Evolutionary conservation across 2,329 filamentous ascomycete species (phyloP), one percentile per base, ranked within the genome.

Genomic region (Diaporthe humulicola): DNA sequence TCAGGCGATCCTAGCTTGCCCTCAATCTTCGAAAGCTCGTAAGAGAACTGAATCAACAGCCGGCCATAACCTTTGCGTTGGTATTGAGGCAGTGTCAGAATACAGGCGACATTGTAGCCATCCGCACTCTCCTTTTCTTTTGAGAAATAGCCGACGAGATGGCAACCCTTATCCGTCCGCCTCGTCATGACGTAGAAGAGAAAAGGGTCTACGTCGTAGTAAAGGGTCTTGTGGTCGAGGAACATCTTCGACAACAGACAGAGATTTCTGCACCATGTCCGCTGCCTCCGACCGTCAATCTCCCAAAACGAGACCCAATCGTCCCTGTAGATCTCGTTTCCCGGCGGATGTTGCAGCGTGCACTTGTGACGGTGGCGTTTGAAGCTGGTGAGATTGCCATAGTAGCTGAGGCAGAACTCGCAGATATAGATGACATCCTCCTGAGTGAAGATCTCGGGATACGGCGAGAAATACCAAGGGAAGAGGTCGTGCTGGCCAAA

Each of bases 201-300:
- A 82, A 99, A 99, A 0, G 97, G 97, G 77, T 99, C 97, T n/a
- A 99, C 97, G 80, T 99, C 97, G 86, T 99, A 99, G 87, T 98
- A 99, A 10, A 99, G 91, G 7, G 97, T 98, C 85, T 99, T 99
- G 83, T 98, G 97, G 78, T 98, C 97, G 50, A 99, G 89, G 82
- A 99, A 99, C 85, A 98, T 94, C 81, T 99, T 99, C 30, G 94
- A 97, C 22, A 99, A 88, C 14, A 99, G 87, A 83, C 97, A 99
- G 7, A 99, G 89, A 79, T 99, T 99, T 70, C 97, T 94, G 81
- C 97, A 99, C 92, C 97, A 99, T 1, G 96, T 98, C 5, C 96
- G 91, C 82, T 99, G 97, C 74, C 97, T 92, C 40, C 96, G 91
- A 1, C 97, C 97, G 81, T 99, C 97, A 75, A 99, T 98, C 83